phyloP scores from a whole-genome alignment of 179 eudicot species.

The Actinidia arguta region DNA sequence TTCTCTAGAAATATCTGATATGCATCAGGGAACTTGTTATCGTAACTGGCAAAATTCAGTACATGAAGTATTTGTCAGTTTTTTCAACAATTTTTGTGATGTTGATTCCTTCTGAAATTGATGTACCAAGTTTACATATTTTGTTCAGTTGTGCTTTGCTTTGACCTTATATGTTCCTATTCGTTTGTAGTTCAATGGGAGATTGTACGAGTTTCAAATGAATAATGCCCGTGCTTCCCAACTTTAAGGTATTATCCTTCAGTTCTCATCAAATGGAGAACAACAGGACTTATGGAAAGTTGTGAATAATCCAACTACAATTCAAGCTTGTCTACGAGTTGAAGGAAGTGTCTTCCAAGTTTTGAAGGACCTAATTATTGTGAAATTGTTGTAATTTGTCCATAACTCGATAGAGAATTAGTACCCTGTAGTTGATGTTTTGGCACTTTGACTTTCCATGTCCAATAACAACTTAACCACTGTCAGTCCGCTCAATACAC shows the following conservation, averaged over 20 bases:
- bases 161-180: neutral
- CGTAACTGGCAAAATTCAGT: neutral
- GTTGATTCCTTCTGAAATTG: neutral
- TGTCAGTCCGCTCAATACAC: no score
- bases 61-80: no score
- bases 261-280: neutral
- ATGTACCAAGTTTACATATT: neutral
- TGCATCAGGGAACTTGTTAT: neutral
- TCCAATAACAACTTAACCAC: neutral
- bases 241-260: neutral
- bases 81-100: neutral
- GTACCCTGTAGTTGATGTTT: neutral
- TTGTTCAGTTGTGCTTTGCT: neutral
- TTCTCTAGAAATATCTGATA: neutral
- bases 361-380: constrained; percentile 15
- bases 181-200: neutral
- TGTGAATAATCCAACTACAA: neutral
- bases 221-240: constrained; percentile 15
- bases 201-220: constrained; percentile 13
- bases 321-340: neutral
- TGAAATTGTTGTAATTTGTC: neutral
- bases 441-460: neutral
- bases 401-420: neutral
- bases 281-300: neutral
- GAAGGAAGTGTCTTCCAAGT: neutral